These are phyloP conservation scores for Fusarium torreyae DNA, from an alignment of 2,329 filamentous ascomycete species.

Conservation along the genomic window DNA sequence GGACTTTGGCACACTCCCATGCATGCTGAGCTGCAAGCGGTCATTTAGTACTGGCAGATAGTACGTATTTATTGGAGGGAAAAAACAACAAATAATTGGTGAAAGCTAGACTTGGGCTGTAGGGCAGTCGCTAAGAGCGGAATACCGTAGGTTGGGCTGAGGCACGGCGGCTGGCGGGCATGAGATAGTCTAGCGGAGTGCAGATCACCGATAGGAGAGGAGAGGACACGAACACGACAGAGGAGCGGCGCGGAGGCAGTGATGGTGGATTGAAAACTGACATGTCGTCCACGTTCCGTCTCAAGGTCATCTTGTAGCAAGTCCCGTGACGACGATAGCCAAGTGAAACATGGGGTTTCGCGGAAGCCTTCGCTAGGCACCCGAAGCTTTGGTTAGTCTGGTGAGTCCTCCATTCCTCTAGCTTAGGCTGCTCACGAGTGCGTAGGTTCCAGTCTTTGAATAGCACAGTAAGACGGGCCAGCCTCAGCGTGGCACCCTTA, in stretches of 20 bases:
- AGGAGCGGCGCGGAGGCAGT: constrained; percentile 19
- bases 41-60: constrained; percentile 1
- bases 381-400: constrained; percentile 27
- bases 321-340: constrained; percentile 34
- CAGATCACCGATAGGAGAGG: constrained; percentile 22
- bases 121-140: constrained; percentile 3
- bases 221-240: constrained; percentile 6
- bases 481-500: constrained; percentile 24
- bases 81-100: constrained; percentile 17
- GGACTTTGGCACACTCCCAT: constrained; percentile 21
- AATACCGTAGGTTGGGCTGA: constrained; percentile 11
- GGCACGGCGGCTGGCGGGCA: constrained; percentile 25
- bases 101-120: neutral
- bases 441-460: constrained; percentile 8
- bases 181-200: constrained; percentile 32
- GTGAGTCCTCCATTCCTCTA: constrained; percentile 2
- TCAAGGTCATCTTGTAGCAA: constrained; percentile 20
- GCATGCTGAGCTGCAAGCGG: constrained; percentile 33
- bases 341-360: constrained; percentile 37
- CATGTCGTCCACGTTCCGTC: constrained; percentile 14
- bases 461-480: constrained; percentile 34
- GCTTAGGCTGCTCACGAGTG: constrained; percentile 30
- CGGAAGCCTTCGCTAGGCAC: constrained; percentile 37
- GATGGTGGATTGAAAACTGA: constrained; percentile 23
- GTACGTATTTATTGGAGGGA: constrained; percentile 7